Evolutionary conservation across 768 basidiomycete genomes (phyloP).

Genomic region (Megacollybia marginata): DNA sequence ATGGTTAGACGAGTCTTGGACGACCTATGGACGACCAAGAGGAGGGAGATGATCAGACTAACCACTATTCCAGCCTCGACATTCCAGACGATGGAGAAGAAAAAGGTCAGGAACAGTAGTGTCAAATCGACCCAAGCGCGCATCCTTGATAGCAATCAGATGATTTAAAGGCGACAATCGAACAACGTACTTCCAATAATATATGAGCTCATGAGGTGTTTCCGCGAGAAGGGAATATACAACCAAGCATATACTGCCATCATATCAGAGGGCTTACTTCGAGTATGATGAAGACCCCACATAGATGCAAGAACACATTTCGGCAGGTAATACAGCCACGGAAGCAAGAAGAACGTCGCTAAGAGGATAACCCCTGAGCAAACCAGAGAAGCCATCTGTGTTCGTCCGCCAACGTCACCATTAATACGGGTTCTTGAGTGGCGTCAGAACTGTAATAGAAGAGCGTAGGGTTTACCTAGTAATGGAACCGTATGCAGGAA

Average conservation of each 20-base stretch:
- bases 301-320: conserved; percentile 86
- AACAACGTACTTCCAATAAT: conserved; percentile 65
- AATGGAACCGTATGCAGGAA: conserved; percentile 91
- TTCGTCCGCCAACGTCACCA: conserved; percentile 79
- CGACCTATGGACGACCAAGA: conserved; percentile 85
- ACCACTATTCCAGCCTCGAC: conserved; percentile 92
- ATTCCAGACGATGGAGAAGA: conserved; percentile 81
- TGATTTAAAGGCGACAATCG: background rate
- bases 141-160: conserved; percentile 42
- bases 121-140: conserved; percentile 87
- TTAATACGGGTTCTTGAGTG: conserved; percentile 71
- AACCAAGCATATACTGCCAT: conserved; percentile 68
- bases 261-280: conserved; percentile 3
- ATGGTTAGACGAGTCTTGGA: conserved; percentile 89
- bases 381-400: conserved; percentile 84
- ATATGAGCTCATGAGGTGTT: conserved; percentile 79
- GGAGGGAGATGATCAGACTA: conserved; percentile 78
- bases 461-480: conserved; percentile 50
- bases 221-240: conserved; percentile 81
- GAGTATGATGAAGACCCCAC: conserved; percentile 35
- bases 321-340: conserved; percentile 79
- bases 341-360: conserved; percentile 85
- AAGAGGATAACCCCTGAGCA: conserved; percentile 70
- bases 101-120: conserved; percentile 84
- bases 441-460: background rate